These are phyloP conservation scores for Apiospora rasikravindrae DNA, from an alignment of 2,329 filamentous ascomycete species.

Conservation along the genomic window DNA sequence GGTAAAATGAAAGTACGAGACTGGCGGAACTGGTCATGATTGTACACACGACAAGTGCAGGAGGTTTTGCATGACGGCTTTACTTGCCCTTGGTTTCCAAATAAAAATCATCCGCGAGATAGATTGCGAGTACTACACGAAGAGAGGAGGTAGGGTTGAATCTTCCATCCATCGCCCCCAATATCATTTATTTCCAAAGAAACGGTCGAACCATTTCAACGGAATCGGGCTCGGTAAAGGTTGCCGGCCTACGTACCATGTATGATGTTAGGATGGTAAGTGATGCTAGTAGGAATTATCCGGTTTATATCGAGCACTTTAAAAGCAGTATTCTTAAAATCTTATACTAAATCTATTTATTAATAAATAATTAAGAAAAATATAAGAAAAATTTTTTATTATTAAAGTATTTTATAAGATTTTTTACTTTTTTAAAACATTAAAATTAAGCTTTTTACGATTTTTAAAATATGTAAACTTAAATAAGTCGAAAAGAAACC, in stretches of 20 bases:
- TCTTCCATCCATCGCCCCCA: background rate
- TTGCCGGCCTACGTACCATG: background rate
- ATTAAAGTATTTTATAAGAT: too few species aligned
- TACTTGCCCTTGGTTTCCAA: background rate
- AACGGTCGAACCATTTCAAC: background rate
- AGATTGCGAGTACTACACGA: background rate
- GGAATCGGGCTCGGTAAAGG: conserved; percentile 1
- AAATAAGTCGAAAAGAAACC: too few species aligned
- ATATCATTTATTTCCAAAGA: background rate
- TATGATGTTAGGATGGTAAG: background rate
- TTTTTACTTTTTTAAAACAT: too few species aligned
- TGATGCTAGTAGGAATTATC: too few species aligned
- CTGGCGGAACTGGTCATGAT: background rate
- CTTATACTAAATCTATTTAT: too few species aligned
- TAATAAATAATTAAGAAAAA: too few species aligned
- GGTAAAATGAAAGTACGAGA: background rate
- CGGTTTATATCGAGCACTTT: too few species aligned
- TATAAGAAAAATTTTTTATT: too few species aligned
- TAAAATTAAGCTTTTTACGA: too few species aligned
- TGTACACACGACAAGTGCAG: background rate
- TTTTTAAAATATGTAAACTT: too few species aligned
- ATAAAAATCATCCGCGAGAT: background rate
- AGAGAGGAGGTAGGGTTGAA: background rate
- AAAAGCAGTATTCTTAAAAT: too few species aligned
- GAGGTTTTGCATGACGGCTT: background rate